Base-by-base conservation (phyloP, 768 basidiomycete genomes). In the Tylopilus sp. region DNA sequence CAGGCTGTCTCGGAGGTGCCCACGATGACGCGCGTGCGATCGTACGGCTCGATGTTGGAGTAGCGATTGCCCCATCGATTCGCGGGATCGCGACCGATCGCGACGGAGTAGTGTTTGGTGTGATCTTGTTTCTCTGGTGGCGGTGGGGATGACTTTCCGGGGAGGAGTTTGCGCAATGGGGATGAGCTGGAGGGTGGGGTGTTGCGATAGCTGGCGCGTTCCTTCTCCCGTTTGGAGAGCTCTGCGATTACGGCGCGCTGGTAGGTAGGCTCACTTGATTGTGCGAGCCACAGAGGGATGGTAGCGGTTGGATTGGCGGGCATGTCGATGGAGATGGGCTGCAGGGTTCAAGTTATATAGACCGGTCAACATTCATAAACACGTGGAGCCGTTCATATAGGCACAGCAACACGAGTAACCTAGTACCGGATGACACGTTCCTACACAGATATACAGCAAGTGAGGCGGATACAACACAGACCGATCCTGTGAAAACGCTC, bases 11-110 rank as follows among this genome's bases (percentile, higher is more conserved):
- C 59, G 33, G 63, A 57, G 12, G 61, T 58, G 13, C 72, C 72
- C 16, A 84, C 75, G n/a, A 80, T 64, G 28, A 92, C 83, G 16
- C 89, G 80, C 1, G 88, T 92, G 45, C 88, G 80, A 70, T 95
- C 89, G 65, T 92, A 95, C 0, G 92, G 88, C 43, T 81, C 71
- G 48, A 94, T 78, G 60, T 91, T 81, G 26, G 64, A 45, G 60
- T 94, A 94, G 13, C 92, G 86, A 73, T 92, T 92, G 29, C 67
- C 69, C 42, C 59, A 59, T 21, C 61, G 44, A 61, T 87, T 80
- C 25, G 64, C 66, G 26, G 74, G 73, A 45, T 74, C 65, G 45
- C 64, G 67, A 19, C 81, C 86, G n/a, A 74, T 64, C 6, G 74
- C 65, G 54, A 83, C 71, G 14, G 86, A 81, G 64, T 89, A 91